A percentile compares a stretch with the other conserved stretches of the same genome.
Evolutionary conservation across 257 asterid genomes (phyloP).

Genomic region (Craterostigma plantagineum): DNA sequence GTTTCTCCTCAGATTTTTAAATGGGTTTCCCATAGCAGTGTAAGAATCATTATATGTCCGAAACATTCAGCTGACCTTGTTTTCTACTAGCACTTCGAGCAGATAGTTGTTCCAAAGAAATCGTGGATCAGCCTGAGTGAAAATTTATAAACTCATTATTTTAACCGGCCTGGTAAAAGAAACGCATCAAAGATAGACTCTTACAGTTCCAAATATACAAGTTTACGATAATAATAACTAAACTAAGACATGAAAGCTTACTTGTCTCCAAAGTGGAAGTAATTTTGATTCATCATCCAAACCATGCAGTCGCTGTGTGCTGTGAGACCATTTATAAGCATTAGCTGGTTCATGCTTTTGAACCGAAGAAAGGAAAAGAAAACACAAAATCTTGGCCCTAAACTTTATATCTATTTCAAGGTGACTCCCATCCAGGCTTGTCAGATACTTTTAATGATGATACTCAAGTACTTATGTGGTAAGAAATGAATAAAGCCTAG

Average conservation of each 20-base stretch:
- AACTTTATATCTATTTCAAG: too few relatives aligned
- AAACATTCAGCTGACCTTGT: conserved; percentile 31
- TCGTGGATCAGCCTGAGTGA: conserved; percentile 86
- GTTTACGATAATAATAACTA: too few relatives aligned
- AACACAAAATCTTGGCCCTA: neutral
- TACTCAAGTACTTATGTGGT: too few relatives aligned
- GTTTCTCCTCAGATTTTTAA: neutral
- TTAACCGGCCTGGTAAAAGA: too few relatives aligned
- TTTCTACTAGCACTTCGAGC: conserved; percentile 87
- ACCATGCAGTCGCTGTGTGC: conserved; percentile 77
- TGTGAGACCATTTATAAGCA: conserved; percentile 23
- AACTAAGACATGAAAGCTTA: conserved; percentile 15
- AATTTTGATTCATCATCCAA: conserved; percentile 86
- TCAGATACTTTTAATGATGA: too few relatives aligned
- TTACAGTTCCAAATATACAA: too few relatives aligned
- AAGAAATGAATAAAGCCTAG: too few relatives aligned
- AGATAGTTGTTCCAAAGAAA: conserved; percentile 95
- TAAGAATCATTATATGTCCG: neutral
- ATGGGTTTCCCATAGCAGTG: neutral
- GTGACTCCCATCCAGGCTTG: too few relatives aligned
- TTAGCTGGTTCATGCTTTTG: conserved; percentile 1
- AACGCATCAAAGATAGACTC: neutral
- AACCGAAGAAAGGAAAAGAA: conserved; percentile 3
- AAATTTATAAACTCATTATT: neutral
- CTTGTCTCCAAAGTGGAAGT: conserved; percentile 99